Evolutionary conservation across 2,329 filamentous ascomycete genomes (phyloP), one percentile per base, ranked within the genome.

Genomic region (Diplodia scrobiculata): DNA sequence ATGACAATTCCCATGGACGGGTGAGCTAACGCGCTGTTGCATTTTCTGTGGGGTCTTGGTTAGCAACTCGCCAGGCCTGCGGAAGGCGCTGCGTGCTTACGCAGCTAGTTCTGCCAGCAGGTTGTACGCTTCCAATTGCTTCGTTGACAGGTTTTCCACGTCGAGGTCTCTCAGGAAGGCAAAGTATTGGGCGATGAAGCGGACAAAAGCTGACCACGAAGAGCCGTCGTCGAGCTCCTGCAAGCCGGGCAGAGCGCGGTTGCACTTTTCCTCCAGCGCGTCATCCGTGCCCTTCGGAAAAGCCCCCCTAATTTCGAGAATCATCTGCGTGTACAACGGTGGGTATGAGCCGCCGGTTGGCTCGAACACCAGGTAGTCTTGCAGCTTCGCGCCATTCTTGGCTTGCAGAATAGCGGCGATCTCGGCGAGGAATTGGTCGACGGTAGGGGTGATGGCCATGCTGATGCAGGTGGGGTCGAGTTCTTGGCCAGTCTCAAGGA

Each of bases 111-210:
- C 85, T 69, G 87, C 91, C 65, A 97, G 84, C 72, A 89, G 78
- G 66, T 91, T 84, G 73, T 96, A 92, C 3, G 92, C 89, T 65
- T 86, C 84, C 32, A 94, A 79, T 48, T 66, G 65, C 10, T 62
- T 66, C 13, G 51, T 55, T 6, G 51, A 51, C 48, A 95, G 79
- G 72, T 96, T 89, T 13, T 88, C 85, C 59, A 90, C 87, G 72
- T 96, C 84, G 36, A 94, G 88, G 72, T 96, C 91, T 66, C 92
- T 83, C 81, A 94, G 86, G 72, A 93, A 96, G 52, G 85, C 81
- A 69, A 97, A 82, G 73, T 96, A 97, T 59, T 91, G 87, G 71
- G 87, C 89, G 76, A 96, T 86, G 73, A 97, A 96, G 2, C 87
- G 84, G 59, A 89, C 82, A 74, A 97, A 92, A 0, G 89, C 86